These are phyloP conservation scores for Suillus hirtellus DNA, from an alignment of 768 basidiomycete species.

Conservation along the genomic window DNA sequence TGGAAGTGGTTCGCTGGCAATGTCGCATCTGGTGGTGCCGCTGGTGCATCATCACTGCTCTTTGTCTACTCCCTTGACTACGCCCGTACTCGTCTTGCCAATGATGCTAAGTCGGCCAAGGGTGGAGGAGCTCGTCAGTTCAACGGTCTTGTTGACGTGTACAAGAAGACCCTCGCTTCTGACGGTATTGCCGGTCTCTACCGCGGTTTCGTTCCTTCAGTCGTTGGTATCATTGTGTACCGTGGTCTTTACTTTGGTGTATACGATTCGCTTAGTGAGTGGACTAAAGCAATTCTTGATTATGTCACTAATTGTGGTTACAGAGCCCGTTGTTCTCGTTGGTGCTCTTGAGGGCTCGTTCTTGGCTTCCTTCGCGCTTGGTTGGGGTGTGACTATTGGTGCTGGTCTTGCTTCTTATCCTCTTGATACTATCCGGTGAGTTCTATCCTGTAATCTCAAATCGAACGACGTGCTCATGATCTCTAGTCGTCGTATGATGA, in stretches of 20 bases:
- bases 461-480: slow-evolving; percentile 23
- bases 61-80: slow-evolving; percentile 99
- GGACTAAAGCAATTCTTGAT: slow-evolving; percentile 1
- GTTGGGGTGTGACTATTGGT: slow-evolving; percentile 99
- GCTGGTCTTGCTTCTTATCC: slow-evolving; percentile 99
- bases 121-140: slow-evolving; percentile 93
- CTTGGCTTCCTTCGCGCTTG: slow-evolving; percentile 94
- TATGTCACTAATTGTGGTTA: slow-evolving; percentile 26
- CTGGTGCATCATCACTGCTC: slow-evolving; percentile 97
- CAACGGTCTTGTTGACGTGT: slow-evolving; percentile 97
- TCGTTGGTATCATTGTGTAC: slow-evolving; percentile 99
- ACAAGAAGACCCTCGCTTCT: slow-evolving; percentile 94
- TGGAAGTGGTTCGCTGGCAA: slow-evolving; percentile 99
- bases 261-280: slow-evolving; percentile 90
- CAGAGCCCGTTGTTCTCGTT: slow-evolving; percentile 96
- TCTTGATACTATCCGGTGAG: slow-evolving; percentile 84
- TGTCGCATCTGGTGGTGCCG: slow-evolving; percentile 97
- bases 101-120: slow-evolving; percentile 96
- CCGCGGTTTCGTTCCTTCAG: slow-evolving; percentile 99
- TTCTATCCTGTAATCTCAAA: background rate
- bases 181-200: slow-evolving; percentile 99
- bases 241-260: slow-evolving; percentile 99
- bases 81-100: slow-evolving; percentile 98
- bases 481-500: slow-evolving; percentile 99
- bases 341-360: slow-evolving; percentile 95